phyloP scores from a whole-genome alignment of 2,329 filamentous ascomycete species.

The Phyllosticta ampelicida region DNA sequence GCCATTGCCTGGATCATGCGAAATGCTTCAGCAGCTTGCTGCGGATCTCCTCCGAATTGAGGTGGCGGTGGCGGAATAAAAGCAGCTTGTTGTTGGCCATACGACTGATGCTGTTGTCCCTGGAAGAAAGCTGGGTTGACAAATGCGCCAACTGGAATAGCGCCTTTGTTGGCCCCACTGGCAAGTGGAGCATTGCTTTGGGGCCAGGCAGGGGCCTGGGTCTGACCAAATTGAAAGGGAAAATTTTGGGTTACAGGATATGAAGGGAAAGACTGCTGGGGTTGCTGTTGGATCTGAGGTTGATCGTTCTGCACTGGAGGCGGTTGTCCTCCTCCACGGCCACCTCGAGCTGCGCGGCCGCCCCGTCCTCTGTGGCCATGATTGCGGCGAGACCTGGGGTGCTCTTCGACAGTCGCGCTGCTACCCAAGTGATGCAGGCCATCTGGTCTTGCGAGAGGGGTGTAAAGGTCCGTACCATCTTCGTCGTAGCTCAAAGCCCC shows the following conservation, averaged over 20 bases:
- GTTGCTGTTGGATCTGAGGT: slow-evolving; percentile 1
- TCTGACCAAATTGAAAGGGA: slow-evolving; percentile 8
- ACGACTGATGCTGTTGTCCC: slow-evolving; percentile 13
- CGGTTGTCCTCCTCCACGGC: slow-evolving; percentile 16
- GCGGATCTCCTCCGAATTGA: not conserved
- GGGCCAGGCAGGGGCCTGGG: slow-evolving; percentile 10
- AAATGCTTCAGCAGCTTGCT: slow-evolving; percentile 6
- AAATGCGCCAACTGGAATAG: slow-evolving; percentile 20
- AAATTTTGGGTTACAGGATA: not conserved
- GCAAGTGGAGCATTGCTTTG: slow-evolving; percentile 1
- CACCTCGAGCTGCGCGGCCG: slow-evolving; percentile 21
- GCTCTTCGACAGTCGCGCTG: slow-evolving; percentile 22
- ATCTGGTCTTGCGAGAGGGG: slow-evolving; percentile 36
- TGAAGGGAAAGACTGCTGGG: not conserved
- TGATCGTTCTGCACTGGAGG: not conserved
- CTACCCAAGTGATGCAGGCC: slow-evolving; percentile 35
- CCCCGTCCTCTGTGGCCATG: slow-evolving; percentile 14
- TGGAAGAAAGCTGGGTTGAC: slow-evolving; percentile 24
- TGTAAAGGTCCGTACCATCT: slow-evolving; percentile 36
- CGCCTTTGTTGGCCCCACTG: slow-evolving; percentile 5
- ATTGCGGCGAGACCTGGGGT: slow-evolving; percentile 21
- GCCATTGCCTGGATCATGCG: slow-evolving; percentile 8
- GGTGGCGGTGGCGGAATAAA: not conserved
- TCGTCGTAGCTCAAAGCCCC: slow-evolving; percentile 34
- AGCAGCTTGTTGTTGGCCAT: slow-evolving; percentile 3